phyloP scores from a whole-genome alignment of 2,329 filamentous ascomycete species.

The Curvularia verruculosa region DNA sequence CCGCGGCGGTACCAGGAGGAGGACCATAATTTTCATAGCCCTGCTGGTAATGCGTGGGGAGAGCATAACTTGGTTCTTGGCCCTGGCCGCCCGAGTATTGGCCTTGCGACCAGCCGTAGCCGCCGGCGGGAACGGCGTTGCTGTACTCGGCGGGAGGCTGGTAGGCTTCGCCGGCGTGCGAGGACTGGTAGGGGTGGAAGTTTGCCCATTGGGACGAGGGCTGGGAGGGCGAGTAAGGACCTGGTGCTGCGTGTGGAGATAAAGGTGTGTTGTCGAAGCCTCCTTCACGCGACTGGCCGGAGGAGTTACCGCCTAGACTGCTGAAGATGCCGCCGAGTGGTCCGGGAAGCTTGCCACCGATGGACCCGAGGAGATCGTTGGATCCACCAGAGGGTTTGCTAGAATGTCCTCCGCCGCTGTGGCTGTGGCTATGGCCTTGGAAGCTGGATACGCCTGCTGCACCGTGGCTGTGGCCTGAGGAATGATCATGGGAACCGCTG shows the following conservation, averaged over 20 bases:
- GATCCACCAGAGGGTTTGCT: slow-evolving; percentile 15
- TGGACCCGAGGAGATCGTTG: slow-evolving; percentile 35
- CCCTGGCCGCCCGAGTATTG: slow-evolving; percentile 43
- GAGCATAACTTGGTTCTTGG: slow-evolving; percentile 40
- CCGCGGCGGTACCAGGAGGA: slow-evolving; percentile 10
- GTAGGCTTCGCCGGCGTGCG: slow-evolving; percentile 39
- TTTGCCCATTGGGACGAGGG: slow-evolving; percentile 33
- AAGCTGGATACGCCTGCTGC: slow-evolving; percentile 37
- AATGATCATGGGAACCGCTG: slow-evolving; percentile 43
- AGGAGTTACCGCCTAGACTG: slow-evolving; percentile 27
- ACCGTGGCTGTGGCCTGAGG: slow-evolving; percentile 39
- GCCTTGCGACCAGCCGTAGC: slow-evolving; percentile 37
- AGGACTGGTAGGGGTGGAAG: slow-evolving; percentile 47
- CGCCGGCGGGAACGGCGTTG: slow-evolving; percentile 31
- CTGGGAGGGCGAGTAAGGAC: slow-evolving; percentile 34
- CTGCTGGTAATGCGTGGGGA: slow-evolving; percentile 47
- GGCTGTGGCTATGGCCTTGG: slow-evolving; percentile 21
- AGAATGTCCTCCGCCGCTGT: slow-evolving; percentile 9
- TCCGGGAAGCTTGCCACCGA: slow-evolving; percentile 28
- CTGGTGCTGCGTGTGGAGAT: slow-evolving; percentile 12
- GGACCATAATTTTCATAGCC: slow-evolving; percentile 41
- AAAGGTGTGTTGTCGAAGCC: slow-evolving; percentile 23
- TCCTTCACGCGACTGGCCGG: slow-evolving; percentile 32
- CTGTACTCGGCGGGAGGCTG: slow-evolving; percentile 37
- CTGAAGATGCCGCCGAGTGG: slow-evolving; percentile 24